A percentile compares a stretch with the other conserved stretches of the same genome.
phyloP scores from a whole-genome alignment of 2,329 filamentous ascomycete species.

The Fusarium drepaniforme region DNA sequence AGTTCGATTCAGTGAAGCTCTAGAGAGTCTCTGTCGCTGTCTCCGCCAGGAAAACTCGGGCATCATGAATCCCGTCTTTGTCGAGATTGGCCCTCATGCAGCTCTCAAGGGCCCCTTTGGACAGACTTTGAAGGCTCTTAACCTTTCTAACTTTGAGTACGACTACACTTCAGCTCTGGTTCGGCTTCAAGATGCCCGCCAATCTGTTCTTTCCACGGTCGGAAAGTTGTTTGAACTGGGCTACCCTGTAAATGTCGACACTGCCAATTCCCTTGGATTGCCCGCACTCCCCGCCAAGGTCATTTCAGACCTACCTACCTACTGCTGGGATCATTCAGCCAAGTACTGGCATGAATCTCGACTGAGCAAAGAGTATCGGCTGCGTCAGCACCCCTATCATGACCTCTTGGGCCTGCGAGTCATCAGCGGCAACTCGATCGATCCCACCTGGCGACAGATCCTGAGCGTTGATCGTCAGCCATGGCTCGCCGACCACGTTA shows the following conservation, averaged over 20 bases:
- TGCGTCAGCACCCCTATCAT: background rate
- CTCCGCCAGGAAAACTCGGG: background rate
- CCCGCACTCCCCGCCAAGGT: background rate
- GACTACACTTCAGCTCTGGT: slow-evolving; percentile 40
- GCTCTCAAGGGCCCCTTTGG: slow-evolving; percentile 55
- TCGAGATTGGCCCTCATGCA: slow-evolving; percentile 54
- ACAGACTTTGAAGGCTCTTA: slow-evolving; percentile 41
- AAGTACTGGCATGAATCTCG: background rate
- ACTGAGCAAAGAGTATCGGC: background rate
- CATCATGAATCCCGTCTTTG: slow-evolving; percentile 14
- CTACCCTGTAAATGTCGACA: background rate
- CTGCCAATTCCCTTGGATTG: background rate
- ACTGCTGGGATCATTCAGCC: slow-evolving; percentile 55
- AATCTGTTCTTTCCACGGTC: background rate
- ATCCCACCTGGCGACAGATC: background rate
- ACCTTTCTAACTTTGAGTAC: slow-evolving; percentile 14
- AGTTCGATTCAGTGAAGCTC: slow-evolving; percentile 13
- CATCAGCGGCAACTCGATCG: background rate
- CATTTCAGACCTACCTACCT: slow-evolving; percentile 48
- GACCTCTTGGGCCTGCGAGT: background rate
- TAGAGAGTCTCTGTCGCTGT: slow-evolving; percentile 20
- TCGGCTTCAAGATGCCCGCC: slow-evolving; percentile 4
- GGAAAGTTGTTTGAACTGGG: slow-evolving; percentile 13
- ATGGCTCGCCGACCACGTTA: background rate
- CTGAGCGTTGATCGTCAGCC: background rate